Base-by-base conservation (phyloP, 345 rosid species). In the Pistacia integerrima region DNA sequence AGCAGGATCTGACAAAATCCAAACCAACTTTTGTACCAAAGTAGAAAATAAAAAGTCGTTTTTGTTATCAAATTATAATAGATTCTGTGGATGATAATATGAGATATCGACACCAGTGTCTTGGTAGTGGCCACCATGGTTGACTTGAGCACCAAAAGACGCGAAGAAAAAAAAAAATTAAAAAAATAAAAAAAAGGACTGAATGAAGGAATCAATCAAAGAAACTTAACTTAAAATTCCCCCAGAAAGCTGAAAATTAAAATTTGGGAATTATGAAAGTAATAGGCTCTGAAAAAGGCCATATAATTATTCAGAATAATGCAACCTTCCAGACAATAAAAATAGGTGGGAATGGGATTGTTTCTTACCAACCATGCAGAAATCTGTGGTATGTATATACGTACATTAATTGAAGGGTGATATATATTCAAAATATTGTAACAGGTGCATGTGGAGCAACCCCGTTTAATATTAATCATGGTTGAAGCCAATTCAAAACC, bases 1-100 rank as follows among this genome's bases (percentile, higher is more conserved):
- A 82, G 81, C 84, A 84, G 81, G 64, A 85, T 80, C 76, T 64
- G 84, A 82, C 87, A 87, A 81, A 79, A 81, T 81, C 87, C 87
- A 83, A 83, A 56, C 81, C 0, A 52, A 56, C 87, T 83, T 89
- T 85, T 77, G 77, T 70, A 76, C 64, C 81, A 69, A 73, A 74
- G 64, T 55, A 58, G 48, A 64, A 68, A 79, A 54, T 55, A 61
- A 63, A 81, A 77, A 55, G 54, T 56, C 73, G 41, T 55, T 55
- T 44, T 67, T 64, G 56, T 44, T 70, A 72, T 59, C 74, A 61
- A 73, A 73, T 10, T 5, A 18, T 41, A 44, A 59, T 71, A 70
- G 71, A 61, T 75, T 64, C 59, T 55, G 54, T 72, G 69, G 70
- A 67, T 74, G 79, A 66, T 18, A 78, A 60, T 41, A n/a, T 11